Conservation (phyloP, 169 alveolate genomes). For the Eimeria falciformis region DNA sequence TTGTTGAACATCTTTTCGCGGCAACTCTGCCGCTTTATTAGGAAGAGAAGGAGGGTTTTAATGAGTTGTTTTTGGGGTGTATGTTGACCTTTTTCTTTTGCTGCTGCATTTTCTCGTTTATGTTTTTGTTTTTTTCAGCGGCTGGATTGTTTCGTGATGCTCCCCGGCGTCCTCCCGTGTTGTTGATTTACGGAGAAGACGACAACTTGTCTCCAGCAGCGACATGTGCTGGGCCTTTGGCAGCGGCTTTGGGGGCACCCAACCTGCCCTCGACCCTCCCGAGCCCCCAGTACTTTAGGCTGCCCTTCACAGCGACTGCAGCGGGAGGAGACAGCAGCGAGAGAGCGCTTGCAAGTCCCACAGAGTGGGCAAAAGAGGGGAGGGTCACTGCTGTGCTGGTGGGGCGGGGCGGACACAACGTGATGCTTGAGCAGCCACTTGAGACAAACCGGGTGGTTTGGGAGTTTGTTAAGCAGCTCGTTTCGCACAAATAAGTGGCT, state of each 20-base stretch:
- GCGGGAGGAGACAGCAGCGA: neutral
- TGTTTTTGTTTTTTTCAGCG: neutral
- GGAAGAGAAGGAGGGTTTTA: too few species aligned
- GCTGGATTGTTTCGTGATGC: slow-evolving; percentile 27
- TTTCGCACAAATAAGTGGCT: too few species aligned
- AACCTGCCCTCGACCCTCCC: neutral
- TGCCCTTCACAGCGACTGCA: neutral
- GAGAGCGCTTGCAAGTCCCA: neutral
- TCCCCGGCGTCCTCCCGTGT: slow-evolving; percentile 21
- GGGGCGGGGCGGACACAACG: slow-evolving; percentile 36
- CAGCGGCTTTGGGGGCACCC: neutral
- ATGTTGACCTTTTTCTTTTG: too few species aligned
- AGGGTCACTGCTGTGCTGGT: slow-evolving; percentile 6
- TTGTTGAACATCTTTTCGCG: too few species aligned
- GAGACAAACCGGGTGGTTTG: slow-evolving; percentile 24
- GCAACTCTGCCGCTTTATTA: too few species aligned
- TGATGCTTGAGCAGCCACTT: slow-evolving; percentile 36
- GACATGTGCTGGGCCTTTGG: neutral
- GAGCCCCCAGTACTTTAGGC: neutral
- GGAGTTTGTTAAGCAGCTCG: slow-evolving; percentile 22
- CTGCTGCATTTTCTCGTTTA: neutral
- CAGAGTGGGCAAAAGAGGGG: neutral
- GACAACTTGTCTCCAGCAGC: neutral
- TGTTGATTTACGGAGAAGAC: slow-evolving; percentile 29
- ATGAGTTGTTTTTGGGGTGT: too few species aligned